Percentiles rank a stretch among this genome's conserved stretches.
Conservation (phyloP, 148 eudicot species). For the Persicaria maculosa region DNA sequence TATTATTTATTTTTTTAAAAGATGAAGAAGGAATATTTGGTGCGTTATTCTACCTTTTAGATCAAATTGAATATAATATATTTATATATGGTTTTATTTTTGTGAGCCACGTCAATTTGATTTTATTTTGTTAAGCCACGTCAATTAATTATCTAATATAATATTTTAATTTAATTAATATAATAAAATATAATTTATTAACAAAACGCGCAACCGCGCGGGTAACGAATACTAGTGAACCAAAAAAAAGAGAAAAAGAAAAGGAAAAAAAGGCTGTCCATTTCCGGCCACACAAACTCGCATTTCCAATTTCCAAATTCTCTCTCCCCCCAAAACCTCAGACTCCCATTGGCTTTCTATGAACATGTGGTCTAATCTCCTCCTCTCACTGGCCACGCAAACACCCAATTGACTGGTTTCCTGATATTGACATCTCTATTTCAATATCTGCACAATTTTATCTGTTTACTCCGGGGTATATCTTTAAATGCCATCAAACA, state of each 20-base stretch:
- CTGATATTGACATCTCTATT: neutral
- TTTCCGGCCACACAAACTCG: slow-evolving; percentile 9
- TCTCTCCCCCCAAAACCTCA: slow-evolving; percentile 7
- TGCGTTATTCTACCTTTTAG: too few relatives aligned
- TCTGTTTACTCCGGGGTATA: neutral
- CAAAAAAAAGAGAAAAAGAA: neutral
- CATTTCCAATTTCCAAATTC: neutral
- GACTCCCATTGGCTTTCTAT: slow-evolving; percentile 1
- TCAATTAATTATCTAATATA: too few relatives aligned
- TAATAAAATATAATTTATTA: too few relatives aligned
- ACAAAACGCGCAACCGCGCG: too few relatives aligned
- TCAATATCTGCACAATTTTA: neutral
- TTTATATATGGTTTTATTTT: too few relatives aligned
- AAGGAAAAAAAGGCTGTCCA: neutral
- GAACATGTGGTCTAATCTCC: slow-evolving; percentile 16
- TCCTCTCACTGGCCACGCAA: slow-evolving; percentile 9
- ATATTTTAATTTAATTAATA: too few relatives aligned
- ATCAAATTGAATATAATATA: too few relatives aligned
- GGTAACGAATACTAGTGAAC: too few relatives aligned
- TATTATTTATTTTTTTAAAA: too few relatives aligned
- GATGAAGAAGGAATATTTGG: too few relatives aligned
- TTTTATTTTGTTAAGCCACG: too few relatives aligned
- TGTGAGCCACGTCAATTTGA: too few relatives aligned
- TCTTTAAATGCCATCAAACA: neutral
- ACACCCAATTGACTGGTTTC: neutral